Evolutionary conservation across 257 asterid genomes (phyloP).

Genomic region (Solanum sejunctum): DNA sequence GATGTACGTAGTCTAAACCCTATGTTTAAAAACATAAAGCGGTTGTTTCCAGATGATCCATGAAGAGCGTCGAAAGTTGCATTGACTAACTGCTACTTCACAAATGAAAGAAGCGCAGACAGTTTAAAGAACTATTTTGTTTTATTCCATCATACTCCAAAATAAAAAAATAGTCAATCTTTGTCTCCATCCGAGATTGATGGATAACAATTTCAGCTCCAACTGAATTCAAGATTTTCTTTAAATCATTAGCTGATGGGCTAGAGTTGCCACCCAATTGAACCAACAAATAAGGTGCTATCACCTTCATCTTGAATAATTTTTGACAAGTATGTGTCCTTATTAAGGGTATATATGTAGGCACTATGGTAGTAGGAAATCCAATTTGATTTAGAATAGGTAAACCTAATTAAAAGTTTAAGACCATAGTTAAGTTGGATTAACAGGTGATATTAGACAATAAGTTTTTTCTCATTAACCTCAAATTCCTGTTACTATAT

Average conservation of each 20-base stretch:
- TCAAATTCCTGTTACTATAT: not conserved
- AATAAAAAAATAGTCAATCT: no score
- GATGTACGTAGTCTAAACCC: no score
- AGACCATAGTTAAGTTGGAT: not conserved
- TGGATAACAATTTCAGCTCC: constrained; percentile 1
- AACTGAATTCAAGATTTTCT: constrained; percentile 1
- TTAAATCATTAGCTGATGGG: constrained; percentile 3
- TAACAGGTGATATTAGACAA: not conserved
- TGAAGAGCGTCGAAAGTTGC: no score
- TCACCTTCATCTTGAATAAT: not conserved
- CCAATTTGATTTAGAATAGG: not conserved
- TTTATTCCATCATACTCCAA: no score
- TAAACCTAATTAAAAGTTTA: not conserved
- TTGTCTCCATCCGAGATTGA: no score
- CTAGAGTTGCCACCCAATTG: constrained; percentile 6
- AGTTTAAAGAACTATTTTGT: no score
- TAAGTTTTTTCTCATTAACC: not conserved
- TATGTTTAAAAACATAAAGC: no score
- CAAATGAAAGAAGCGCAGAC: no score
- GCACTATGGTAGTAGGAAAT: not conserved
- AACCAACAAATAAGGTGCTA: constrained; percentile 10
- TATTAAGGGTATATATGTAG: not conserved
- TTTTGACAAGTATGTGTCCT: not conserved
- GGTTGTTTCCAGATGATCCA: no score
- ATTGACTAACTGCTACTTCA: no score